phyloP scores from a whole-genome alignment of 768 basidiomycete genomes.

The Ramaria sp. region DNA sequence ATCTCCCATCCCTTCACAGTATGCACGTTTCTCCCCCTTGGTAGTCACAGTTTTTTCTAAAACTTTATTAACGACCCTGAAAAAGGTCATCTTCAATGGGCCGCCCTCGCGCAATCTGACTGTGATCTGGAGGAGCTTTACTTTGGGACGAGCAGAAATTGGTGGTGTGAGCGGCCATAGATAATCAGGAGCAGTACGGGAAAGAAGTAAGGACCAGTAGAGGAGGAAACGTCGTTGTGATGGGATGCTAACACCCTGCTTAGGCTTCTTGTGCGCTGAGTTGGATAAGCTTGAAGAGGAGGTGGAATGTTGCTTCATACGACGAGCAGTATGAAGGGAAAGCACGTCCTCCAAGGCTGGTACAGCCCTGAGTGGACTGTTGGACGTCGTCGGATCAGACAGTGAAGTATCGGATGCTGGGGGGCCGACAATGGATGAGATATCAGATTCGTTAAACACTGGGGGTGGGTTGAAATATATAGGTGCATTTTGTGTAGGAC shows the following conservation, averaged over 20 bases:
- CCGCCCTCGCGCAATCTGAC: slow-evolving; percentile 52
- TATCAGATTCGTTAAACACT: not conserved
- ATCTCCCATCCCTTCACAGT: slow-evolving; percentile 25
- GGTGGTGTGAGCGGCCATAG: slow-evolving; percentile 29
- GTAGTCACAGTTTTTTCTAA: slow-evolving; percentile 35
- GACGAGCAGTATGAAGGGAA: slow-evolving; percentile 55
- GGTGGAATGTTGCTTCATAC: slow-evolving; percentile 42
- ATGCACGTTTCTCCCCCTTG: slow-evolving; percentile 15
- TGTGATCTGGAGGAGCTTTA: slow-evolving; percentile 45
- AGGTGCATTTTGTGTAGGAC: not conserved
- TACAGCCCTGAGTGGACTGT: slow-evolving; percentile 10
- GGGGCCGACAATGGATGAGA: not conserved
- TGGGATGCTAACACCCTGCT: slow-evolving; percentile 67
- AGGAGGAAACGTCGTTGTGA: slow-evolving; percentile 71
- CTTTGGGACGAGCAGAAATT: slow-evolving; percentile 25
- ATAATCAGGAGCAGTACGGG: slow-evolving; percentile 40
- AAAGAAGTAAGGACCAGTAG: slow-evolving; percentile 65
- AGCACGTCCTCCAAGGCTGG: slow-evolving; percentile 44
- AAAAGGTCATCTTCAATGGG: slow-evolving; percentile 37
- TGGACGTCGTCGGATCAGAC: not conserved
- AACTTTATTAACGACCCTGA: slow-evolving; percentile 46
- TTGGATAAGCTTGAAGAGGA: slow-evolving; percentile 14
- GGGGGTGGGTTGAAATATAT: not conserved
- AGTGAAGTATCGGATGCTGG: not conserved
- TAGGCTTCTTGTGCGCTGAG: slow-evolving; percentile 19